Evolutionary conservation across 345 rosid genomes (phyloP).

Genomic region (Eucalyptus caleyi): DNA sequence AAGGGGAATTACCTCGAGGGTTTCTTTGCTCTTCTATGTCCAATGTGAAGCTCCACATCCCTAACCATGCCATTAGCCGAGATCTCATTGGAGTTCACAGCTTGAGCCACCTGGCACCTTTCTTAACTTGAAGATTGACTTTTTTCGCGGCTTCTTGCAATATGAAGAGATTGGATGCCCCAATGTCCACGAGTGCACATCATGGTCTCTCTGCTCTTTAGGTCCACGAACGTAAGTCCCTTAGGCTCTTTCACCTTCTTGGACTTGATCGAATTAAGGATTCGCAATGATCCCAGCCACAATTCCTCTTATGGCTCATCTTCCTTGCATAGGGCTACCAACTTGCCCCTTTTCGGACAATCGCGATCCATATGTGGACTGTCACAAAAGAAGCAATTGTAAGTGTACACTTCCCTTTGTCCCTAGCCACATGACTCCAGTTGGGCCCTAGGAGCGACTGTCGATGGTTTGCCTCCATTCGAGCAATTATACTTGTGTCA

Average conservation of each 20-base stretch:
- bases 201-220: neutral
- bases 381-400: too few relatives aligned
- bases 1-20: neutral
- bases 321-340: too few relatives aligned
- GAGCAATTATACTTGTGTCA: too few relatives aligned
- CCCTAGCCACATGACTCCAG: too few relatives aligned
- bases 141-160: too few relatives aligned
- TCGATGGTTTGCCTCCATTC: too few relatives aligned
- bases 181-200: neutral
- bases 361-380: too few relatives aligned
- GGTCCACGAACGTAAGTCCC: neutral
- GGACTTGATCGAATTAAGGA: neutral
- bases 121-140: neutral
- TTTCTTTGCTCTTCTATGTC: neutral
- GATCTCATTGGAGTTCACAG: neutral
- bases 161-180: neutral
- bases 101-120: neutral
- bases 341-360: too few relatives aligned
- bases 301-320: too few relatives aligned
- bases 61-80: neutral
- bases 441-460: too few relatives aligned
- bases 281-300: too few relatives aligned
- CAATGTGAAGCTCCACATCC: neutral
- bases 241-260: neutral
- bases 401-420: too few relatives aligned